These are phyloP conservation scores for Lasiodiplodia sp. DNA, from an alignment of 2,329 filamentous ascomycete genomes.

Conservation along the genomic window DNA sequence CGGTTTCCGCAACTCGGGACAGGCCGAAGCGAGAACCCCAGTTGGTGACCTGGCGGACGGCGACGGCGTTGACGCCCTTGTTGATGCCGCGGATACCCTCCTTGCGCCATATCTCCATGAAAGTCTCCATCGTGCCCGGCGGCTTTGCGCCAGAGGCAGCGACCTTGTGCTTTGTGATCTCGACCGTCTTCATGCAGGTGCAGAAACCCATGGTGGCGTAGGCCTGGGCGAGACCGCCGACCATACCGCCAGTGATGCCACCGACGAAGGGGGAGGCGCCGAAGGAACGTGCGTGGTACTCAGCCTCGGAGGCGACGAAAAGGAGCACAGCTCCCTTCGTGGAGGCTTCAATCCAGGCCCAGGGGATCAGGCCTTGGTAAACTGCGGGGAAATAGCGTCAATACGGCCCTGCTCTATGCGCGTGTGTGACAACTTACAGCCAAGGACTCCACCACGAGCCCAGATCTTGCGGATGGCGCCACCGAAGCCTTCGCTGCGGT, in stretches of 20 bases:
- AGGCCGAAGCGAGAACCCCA: slow-evolving; percentile 98
- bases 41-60: slow-evolving; percentile 99
- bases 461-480: slow-evolving; percentile 86
- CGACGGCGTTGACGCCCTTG: slow-evolving; percentile 97
- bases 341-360: slow-evolving; percentile 99
- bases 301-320: slow-evolving; percentile 97
- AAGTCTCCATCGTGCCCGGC: slow-evolving; percentile 90
- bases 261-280: slow-evolving; percentile 87
- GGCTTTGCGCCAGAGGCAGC: slow-evolving; percentile 83
- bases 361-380: slow-evolving; percentile 99
- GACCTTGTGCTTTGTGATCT: slow-evolving; percentile 98
- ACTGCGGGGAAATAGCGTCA: slow-evolving; percentile 62
- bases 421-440: slow-evolving; percentile 74
- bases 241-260: slow-evolving; percentile 90
- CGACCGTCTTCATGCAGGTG: slow-evolving; percentile 99
- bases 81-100: slow-evolving; percentile 97
- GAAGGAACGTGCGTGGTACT: slow-evolving; percentile 85
- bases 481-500: slow-evolving; percentile 86
- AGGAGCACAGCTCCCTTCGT: slow-evolving; percentile 99
- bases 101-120: slow-evolving; percentile 94
- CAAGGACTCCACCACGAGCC: slow-evolving; percentile 89
- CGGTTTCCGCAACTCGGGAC: slow-evolving; percentile 86
- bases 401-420: not conserved
- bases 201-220: slow-evolving; percentile 99
- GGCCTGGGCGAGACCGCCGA: slow-evolving; percentile 93